Conservation (phyloP, 768 basidiomycete species). For the Leccinum pellstonianum region DNA sequence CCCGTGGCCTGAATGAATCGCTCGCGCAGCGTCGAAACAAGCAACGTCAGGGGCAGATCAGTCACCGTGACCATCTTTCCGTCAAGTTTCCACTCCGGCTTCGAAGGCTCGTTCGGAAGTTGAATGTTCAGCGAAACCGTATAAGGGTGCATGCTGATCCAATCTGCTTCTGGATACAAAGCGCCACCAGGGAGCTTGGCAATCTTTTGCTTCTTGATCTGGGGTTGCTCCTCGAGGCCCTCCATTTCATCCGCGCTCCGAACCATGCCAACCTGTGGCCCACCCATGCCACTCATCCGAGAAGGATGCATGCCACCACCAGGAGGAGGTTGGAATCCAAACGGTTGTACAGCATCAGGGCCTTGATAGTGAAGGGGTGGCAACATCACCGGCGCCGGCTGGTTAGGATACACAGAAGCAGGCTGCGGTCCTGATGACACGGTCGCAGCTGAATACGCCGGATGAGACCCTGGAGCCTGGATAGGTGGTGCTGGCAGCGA, state of each 20-base stretch:
- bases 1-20: constrained; percentile 78
- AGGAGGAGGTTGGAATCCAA: constrained; percentile 73
- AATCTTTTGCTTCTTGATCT: constrained; percentile 85
- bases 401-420: constrained; percentile 62
- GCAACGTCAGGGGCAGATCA: constrained; percentile 78
- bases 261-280: constrained; percentile 67
- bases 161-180: constrained; percentile 84
- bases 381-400: constrained; percentile 71
- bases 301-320: constrained; percentile 69
- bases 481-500: constrained; percentile 71
- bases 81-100: constrained; percentile 92
- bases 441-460: constrained; percentile 77
- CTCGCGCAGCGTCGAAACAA: constrained; percentile 89
- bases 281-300: constrained; percentile 59
- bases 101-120: constrained; percentile 76
- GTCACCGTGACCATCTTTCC: constrained; percentile 74
- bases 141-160: constrained; percentile 89
- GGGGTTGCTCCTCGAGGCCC: constrained; percentile 65
- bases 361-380: constrained; percentile 86
- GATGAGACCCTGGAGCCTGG: constrained; percentile 42
- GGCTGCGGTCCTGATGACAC: constrained; percentile 93
- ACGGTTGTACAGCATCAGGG: constrained; percentile 71
- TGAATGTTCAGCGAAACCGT: constrained; percentile 85
- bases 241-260: constrained; percentile 83
- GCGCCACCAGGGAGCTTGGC: constrained; percentile 84